Evolutionary conservation across 2,329 filamentous ascomycete species (phyloP), one percentile per base, ranked within the genome.

Genomic region (Simplicillium sp.): DNA sequence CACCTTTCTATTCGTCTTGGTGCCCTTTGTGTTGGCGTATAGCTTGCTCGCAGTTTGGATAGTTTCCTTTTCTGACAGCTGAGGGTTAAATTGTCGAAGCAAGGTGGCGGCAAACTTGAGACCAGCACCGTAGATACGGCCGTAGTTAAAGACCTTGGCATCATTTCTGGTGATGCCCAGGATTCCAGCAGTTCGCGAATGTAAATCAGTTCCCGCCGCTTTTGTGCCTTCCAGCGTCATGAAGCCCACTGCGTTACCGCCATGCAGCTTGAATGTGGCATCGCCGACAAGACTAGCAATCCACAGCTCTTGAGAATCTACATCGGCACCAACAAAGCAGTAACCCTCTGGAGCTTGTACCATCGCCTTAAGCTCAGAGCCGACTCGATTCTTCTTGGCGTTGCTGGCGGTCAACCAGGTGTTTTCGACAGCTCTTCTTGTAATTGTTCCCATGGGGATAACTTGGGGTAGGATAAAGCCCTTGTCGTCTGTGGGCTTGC

Each of bases 221-320:
- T 98, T 97, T 38, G 87, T 92, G 12, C 92, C 90, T 65, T 98
- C 94, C 1, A 98, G 70, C 0, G 92, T 98, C 94, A 98, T 98
- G 68, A 98, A 98, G 1, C 94, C 92, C 44, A 98, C 86, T 2
- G 94, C 92, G 56, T 96, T 97, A 40, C 92, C 94, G 34, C 92
- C 94, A 51, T 98, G 92, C 2, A 98, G 70, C 54, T 87, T 84
- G 66, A 98, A 98, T 17, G 89, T 88, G 3, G 92, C 87, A 58
- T 98, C 92, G 17, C 92, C 92, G 2, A 98, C 78, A 2, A 98
- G 71, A 59, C 87, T 95, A 3, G 92, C 94, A 53, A 98, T 98
- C 92, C 94, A 98, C 7, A 98, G 73, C 60, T 98, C 92, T 59
- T 98, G 82, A 2, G 89, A 96, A 57, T 98, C 92, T 4, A 98